Evolutionary conservation across 371 early-diverging fungal genomes (phyloP).

Genomic region (Mortierella sp.): DNA sequence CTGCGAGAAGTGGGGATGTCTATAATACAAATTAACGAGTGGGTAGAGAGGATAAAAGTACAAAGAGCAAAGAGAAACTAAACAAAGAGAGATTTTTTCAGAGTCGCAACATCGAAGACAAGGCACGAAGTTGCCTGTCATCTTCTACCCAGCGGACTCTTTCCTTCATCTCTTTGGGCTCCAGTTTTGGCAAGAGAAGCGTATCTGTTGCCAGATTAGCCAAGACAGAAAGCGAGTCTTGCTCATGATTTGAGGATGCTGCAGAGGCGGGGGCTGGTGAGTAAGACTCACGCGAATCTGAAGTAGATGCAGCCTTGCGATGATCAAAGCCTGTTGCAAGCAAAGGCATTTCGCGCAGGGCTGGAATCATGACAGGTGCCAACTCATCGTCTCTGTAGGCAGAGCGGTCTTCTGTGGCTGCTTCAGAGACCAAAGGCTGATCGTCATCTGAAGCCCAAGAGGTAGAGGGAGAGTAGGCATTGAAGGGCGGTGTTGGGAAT

Average conservation of each 20-base stretch:
- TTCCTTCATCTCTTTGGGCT: slow-evolving; percentile 59
- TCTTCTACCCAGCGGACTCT: slow-evolving; percentile 62
- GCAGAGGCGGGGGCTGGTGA: slow-evolving; percentile 23
- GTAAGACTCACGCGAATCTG: slow-evolving; percentile 19
- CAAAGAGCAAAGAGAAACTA: neutral
- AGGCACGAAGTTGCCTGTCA: slow-evolving; percentile 60
- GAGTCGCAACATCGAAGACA: slow-evolving; percentile 58
- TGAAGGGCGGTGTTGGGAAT: slow-evolving; percentile 30
- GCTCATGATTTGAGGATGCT: slow-evolving; percentile 26
- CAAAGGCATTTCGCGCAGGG: slow-evolving; percentile 38
- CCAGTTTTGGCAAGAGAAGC: slow-evolving; percentile 44
- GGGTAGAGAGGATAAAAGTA: neutral
- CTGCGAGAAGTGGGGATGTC: too few species aligned
- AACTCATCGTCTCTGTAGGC: slow-evolving; percentile 1
- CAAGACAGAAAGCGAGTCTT: slow-evolving; percentile 54
- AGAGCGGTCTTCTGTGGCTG: neutral
- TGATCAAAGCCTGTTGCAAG: slow-evolving; percentile 41
- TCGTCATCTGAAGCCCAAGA: slow-evolving; percentile 51
- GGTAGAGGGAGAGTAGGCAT: slow-evolving; percentile 37
- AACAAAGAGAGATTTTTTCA: slow-evolving; percentile 18
- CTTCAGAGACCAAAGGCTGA: slow-evolving; percentile 18
- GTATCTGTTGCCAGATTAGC: slow-evolving; percentile 49
- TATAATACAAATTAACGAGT: slow-evolving; percentile 3
- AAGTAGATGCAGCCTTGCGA: slow-evolving; percentile 22
- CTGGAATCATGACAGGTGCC: slow-evolving; percentile 23